Evolutionary conservation across 1,284 basidiomycete species (phyloP), one percentile per base, ranked within the genome.

Genomic region (Mycena citricolor): DNA sequence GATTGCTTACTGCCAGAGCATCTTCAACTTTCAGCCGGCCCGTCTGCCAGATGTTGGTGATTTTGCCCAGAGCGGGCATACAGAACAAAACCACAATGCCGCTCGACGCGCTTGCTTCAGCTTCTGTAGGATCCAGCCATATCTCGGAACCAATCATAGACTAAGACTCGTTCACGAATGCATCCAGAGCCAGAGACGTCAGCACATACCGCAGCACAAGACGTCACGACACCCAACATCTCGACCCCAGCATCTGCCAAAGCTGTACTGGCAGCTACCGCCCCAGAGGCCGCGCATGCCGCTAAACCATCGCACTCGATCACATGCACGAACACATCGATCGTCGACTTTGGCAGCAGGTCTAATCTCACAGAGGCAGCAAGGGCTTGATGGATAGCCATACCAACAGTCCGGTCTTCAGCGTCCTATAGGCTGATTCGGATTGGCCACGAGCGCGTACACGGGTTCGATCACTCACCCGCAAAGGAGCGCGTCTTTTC

Each of bases 241-340:
- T 94, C 90, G 44, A 95, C 83, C 1, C 91, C 90, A 14, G 92
- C 91, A 57, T 91, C 79, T 7, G 90, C 90, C 16, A 99, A 73
- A 0, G 97, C 94, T 1, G 90, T 83, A 55, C 89, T 92, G 0
- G 94, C 92, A 10, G 94, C 94, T 4, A 92, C 82, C 11, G 87
- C 75, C 1, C 87, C 91, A 4, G 90, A 80, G 1, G 88, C 80
- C n/a, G 94, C 74, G 52, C 91, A 90, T 17, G 83, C 81, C 58
- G 93, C 86, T 13, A 88, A 73, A 4, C 90, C 89, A 61, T 97
- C 94, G 8, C 86, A 85, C 66, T 99, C 94, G 25, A 99, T 83
- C 16, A 99, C 76, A 12, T 85, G 88, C 32, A 99, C 68, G 65
- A 90, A 94, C 22, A 98, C 73, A 66, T 99, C 97, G 56, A 99